Evolutionary conservation across 2,329 filamentous ascomycete species (phyloP).

Genomic region (Diaporthe nobilis): DNA sequence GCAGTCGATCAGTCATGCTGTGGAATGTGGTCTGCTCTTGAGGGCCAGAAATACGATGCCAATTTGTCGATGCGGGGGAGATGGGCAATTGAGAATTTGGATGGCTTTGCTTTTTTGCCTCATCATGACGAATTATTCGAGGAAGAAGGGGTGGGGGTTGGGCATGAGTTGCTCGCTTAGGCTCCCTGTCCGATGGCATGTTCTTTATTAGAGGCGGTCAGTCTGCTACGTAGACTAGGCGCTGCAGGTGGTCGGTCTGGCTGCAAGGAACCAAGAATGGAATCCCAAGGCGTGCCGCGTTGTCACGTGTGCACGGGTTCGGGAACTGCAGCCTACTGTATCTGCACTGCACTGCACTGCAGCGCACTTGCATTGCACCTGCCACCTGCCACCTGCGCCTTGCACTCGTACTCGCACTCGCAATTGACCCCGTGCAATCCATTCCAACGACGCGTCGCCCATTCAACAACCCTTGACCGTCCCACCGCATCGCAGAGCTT

Average conservation of each 20-base stretch:
- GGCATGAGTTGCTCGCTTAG: background rate
- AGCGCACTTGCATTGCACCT: background rate
- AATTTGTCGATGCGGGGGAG: background rate
- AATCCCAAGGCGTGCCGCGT: background rate
- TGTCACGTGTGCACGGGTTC: conserved; percentile 2
- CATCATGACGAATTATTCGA: no score
- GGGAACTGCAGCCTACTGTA: background rate
- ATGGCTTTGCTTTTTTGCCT: background rate
- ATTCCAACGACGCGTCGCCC: background rate
- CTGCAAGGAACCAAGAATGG: conserved; percentile 13
- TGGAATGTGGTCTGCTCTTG: background rate
- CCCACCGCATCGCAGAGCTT: background rate
- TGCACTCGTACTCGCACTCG: background rate
- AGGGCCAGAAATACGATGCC: background rate
- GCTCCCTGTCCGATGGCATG: background rate
- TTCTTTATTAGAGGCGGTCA: conserved; percentile 22
- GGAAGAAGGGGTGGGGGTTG: no score
- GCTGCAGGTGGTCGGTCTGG: background rate
- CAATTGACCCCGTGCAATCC: background rate
- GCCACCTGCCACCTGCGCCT: background rate
- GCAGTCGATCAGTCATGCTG: background rate
- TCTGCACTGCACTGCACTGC: background rate
- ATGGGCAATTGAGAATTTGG: background rate
- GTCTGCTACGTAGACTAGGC: background rate
- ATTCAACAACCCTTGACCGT: background rate